Evolutionary conservation across 1,284 basidiomycete species (phyloP), one percentile per base, ranked within the genome.

Genomic region (Heterobasidion annosum): DNA sequence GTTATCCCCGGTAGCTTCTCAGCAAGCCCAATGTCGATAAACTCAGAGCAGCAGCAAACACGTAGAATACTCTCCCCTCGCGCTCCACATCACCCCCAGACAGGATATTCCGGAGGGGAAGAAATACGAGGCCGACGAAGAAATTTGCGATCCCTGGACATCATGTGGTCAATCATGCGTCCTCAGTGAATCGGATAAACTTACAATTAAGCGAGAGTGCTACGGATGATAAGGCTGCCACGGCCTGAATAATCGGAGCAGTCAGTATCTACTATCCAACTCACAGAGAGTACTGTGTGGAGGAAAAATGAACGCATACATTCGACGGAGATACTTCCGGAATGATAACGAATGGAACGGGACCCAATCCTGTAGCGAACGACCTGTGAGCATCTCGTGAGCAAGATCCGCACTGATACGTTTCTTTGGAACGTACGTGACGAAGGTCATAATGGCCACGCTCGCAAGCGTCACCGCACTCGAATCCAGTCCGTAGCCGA

Each of bases 271-370:
- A 16, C n/a, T n/a, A n/a, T n/a, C n/a, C 37, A n/a, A 3, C 10
- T 40, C 6, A n/a, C 12, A 40, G 3, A 12, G 44, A 12, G 12
- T 18, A 18, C 18, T 18, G 18, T 54, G 45, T 54, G 50, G 46
- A 13, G 19, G n/a, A 54, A 33, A 50, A 55, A 37, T 10, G 72
- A 85, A 61, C n/a, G 16, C 51, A 18, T 68, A 87, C 89, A 63
- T 87, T 77, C 48, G 77, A 68, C 1, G 94, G 94, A 0, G 93
- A 86, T 25, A 97, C 81, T 65, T 98, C 94, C n/a, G 92, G 85
- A 34, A 96, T 85, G 68, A 97, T 87, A 45, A 98, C 83, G 66
- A 94, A 97, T 0, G 94, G 94, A 37, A 97, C 73, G 0, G 94
- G 93, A 0, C 94, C 94, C n/a, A 97, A 75, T 1, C 94, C 94